These are phyloP conservation scores for Basidiobolus meristosporus DNA, from an alignment of 371 early-diverging fungal genomes.

Conservation along the genomic window DNA sequence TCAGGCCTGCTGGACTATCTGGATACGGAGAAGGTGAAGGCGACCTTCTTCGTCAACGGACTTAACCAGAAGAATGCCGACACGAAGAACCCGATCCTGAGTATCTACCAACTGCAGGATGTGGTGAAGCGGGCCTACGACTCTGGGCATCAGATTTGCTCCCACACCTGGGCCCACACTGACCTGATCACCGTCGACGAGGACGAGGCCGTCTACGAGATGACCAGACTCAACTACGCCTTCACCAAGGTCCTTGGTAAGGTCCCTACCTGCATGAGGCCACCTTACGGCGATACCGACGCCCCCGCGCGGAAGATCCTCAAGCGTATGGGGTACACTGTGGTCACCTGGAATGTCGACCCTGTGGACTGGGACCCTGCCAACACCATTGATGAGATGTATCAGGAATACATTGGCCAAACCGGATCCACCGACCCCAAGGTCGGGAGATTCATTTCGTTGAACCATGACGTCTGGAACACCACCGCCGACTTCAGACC, in stretches of 20 bases:
- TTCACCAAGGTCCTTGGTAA: constrained; percentile 15
- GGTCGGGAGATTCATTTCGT: too few relatives aligned
- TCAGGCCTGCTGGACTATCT: constrained; percentile 21
- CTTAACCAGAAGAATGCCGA: constrained; percentile 9
- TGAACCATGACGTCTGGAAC: too few relatives aligned
- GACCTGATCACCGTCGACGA: constrained; percentile 14
- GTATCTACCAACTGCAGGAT: not conserved
- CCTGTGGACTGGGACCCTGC: constrained; percentile 6
- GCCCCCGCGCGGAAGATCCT: not conserved
- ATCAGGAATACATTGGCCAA: too few relatives aligned
- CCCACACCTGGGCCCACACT: constrained; percentile 27
- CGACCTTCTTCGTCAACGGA: constrained; percentile 53
- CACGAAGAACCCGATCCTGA: constrained; percentile 5
- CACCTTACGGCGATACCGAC: constrained; percentile 7
- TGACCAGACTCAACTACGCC: constrained; percentile 8
- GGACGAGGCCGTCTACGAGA: constrained; percentile 8
- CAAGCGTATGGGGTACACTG: constrained; percentile 1
- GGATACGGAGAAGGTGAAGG: constrained; percentile 16
- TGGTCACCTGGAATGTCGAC: constrained; percentile 8
- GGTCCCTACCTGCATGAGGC: constrained; percentile 22
- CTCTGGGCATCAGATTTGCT: constrained; percentile 25
- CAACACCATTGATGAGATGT: not conserved
- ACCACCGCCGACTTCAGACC: too few relatives aligned
- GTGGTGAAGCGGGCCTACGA: constrained; percentile 12
- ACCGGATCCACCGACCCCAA: too few relatives aligned